Evolutionary conservation across 306 rosid species (phyloP), one percentile per base, ranked within the genome.

Genomic region (Vigna radiata): DNA sequence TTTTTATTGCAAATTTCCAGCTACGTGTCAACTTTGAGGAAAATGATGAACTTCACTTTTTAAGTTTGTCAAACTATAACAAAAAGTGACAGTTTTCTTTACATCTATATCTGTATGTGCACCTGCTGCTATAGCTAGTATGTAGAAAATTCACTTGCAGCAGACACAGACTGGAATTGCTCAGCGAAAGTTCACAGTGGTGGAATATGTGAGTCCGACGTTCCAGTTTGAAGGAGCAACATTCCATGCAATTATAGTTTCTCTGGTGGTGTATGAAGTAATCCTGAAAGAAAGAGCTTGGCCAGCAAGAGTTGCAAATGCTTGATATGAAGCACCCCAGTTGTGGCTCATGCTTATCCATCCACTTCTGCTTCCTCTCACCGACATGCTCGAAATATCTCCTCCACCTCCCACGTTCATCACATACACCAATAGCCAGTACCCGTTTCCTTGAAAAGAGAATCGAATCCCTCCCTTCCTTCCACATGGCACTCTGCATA

Each of bases 351-450:
- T 95, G 8, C 79, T 70, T 6, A 89, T 88, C 97, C 97, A 95
- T 9, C 89, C 92, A 0, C 90, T 88, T 79, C 72, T 87, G 85
- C 87, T 90, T 82, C 99, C 99, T 69, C 89, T 95, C 76, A 90
- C 99, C 70, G 82, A 82, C 93, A 95, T 87, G 19, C 61, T 58
- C 0, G 85, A 74, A 6, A 95, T 87, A 27, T 95, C 99, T 39
- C 97, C 99, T 6, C 93, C 99, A 16, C 97, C 98, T n/a, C 89
- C 97, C 0, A 89, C 97, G 41, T 95, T 95, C 99, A 92, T 92
- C 78, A 90, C 94, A 2, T 95, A 92, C 65, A 90, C 99, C 88
- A 95, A 71, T 19, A 92, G 7, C 99, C 99, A 95, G 49, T 90
- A 90, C n/a, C 96, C 96, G 48, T 95, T 95, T 52, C 96, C 99